phyloP scores from a whole-genome alignment of 805 yeast species.

The Yarrowia alimentaria region DNA sequence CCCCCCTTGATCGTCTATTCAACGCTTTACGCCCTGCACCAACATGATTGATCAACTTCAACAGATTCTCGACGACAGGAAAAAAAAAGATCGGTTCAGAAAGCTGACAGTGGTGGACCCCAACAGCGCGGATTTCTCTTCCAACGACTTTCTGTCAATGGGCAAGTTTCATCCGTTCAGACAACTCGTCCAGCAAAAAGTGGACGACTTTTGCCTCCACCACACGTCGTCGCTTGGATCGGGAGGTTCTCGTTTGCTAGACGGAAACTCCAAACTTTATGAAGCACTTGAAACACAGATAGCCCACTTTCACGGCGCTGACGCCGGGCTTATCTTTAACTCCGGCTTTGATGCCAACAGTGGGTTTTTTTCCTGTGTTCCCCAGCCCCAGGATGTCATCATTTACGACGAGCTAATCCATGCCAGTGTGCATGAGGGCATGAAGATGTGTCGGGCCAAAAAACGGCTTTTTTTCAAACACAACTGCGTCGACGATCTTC shows the following conservation, averaged over 20 bases:
- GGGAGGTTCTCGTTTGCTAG: slow-evolving; percentile 35
- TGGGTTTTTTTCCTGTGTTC: slow-evolving; percentile 32
- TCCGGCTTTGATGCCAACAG: slow-evolving; percentile 36
- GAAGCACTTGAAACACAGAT: slow-evolving; percentile 32
- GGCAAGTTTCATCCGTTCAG: slow-evolving; percentile 17
- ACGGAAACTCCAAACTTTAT: slow-evolving; percentile 33
- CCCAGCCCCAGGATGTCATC: slow-evolving; percentile 33
- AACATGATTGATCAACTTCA: slow-evolving; percentile 18
- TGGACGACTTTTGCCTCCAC: slow-evolving; percentile 1
- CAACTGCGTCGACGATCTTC: slow-evolving; percentile 30
- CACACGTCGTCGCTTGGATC: slow-evolving; percentile 29
- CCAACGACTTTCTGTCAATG: slow-evolving; percentile 34
- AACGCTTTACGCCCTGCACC: slow-evolving; percentile 1
- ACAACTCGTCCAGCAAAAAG: slow-evolving; percentile 25
- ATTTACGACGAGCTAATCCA: slow-evolving; percentile 35
- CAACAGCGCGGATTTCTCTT: slow-evolving; percentile 32
- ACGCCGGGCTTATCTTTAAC: slow-evolving; percentile 33
- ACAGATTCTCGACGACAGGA: slow-evolving; percentile 13
- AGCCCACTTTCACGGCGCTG: slow-evolving; percentile 32
- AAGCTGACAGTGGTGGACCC: slow-evolving; percentile 20
- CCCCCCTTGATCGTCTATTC: neutral
- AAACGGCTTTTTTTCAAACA: slow-evolving; percentile 29
- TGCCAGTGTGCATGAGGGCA: slow-evolving; percentile 36
- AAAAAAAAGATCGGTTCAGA: slow-evolving; percentile 11
- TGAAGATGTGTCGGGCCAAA: slow-evolving; percentile 31